Percentiles rank a stretch among this genome's conserved stretches.
These are phyloP conservation scores for Nemophila menziesii DNA, from an alignment of 257 asterid genomes.

Conservation along the genomic window DNA sequence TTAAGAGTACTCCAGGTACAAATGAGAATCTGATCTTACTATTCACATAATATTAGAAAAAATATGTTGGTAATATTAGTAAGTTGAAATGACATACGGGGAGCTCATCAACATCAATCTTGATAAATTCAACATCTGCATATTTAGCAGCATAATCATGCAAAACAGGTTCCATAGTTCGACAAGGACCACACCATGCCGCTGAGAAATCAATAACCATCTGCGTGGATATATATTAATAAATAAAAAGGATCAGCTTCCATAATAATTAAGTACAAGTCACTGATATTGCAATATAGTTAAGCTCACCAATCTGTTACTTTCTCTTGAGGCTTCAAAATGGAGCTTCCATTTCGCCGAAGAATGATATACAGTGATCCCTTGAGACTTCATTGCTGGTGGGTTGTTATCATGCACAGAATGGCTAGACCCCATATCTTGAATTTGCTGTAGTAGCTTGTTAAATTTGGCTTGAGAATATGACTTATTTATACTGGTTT, in stretches of 20 bases:
- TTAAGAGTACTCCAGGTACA: too few species aligned
- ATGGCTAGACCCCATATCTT: too few species aligned
- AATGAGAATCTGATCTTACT: too few species aligned
- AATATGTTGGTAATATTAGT: too few species aligned
- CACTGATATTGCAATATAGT: not conserved
- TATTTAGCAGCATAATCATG: constrained; percentile 18
- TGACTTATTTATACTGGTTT: too few species aligned
- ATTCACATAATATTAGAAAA: too few species aligned
- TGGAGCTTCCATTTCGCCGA: constrained; percentile 39
- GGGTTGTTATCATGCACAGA: constrained; percentile 12
- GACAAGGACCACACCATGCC: constrained; percentile 35
- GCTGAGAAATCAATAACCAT: constrained; percentile 31
- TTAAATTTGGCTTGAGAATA: too few species aligned
- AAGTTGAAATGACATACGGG: constrained; percentile 9
- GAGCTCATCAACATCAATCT: constrained; percentile 33
- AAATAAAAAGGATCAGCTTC: too few species aligned
- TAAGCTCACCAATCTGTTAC: constrained; percentile 23
- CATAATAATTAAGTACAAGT: not conserved
- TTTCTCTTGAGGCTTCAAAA: constrained; percentile 30
- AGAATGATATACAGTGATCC: constrained; percentile 34
- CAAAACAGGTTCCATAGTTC: constrained; percentile 23
- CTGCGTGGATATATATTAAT: too few species aligned
- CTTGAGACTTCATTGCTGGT: constrained; percentile 18
- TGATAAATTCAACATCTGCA: constrained; percentile 25
- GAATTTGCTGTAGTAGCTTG: too few species aligned